phyloP scores from a whole-genome alignment of 2,329 filamentous ascomycete species.

The Colletotrichum tropicicola region DNA sequence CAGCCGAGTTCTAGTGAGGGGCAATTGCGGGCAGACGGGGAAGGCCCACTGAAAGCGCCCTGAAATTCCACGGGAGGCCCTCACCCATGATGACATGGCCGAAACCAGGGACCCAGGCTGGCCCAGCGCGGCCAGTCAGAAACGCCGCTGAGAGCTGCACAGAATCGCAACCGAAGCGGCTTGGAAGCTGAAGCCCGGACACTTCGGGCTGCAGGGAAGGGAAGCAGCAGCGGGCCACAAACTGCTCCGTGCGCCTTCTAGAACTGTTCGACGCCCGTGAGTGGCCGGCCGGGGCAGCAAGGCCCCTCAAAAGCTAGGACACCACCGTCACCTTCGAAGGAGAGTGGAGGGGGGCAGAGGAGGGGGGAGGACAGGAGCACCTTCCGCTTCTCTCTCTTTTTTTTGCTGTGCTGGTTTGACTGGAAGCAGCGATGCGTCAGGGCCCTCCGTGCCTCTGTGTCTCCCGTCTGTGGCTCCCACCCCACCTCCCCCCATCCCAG shows the following conservation, averaged over 20 bases:
- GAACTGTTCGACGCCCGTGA: slow-evolving; percentile 34
- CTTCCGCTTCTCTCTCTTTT: slow-evolving; percentile 5
- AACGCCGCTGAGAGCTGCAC: slow-evolving; percentile 21
- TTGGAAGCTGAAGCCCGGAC: slow-evolving; percentile 34
- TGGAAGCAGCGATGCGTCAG: slow-evolving; percentile 29
- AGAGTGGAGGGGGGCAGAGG: not conserved
- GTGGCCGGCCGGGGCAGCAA: slow-evolving; percentile 25
- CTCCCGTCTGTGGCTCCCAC: not conserved
- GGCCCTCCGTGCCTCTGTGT: slow-evolving; percentile 15
- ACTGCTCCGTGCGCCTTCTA: slow-evolving; percentile 33
- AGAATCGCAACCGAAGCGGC: slow-evolving; percentile 32
- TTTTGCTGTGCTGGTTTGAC: slow-evolving; percentile 15
- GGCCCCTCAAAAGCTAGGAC: slow-evolving; percentile 30
- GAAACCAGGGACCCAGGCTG: slow-evolving; percentile 28
- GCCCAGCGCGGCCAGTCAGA: slow-evolving; percentile 18
- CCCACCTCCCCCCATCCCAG: slow-evolving; percentile 25
- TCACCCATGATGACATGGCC: slow-evolving; percentile 29
- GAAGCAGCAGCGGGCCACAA: slow-evolving; percentile 4
- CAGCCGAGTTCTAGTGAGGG: slow-evolving; percentile 21
- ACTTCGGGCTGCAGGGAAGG: slow-evolving; percentile 29
- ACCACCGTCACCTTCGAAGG: slow-evolving; percentile 6
- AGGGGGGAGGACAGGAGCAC: slow-evolving; percentile 3
- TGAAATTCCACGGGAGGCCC: slow-evolving; percentile 28
- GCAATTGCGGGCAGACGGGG: slow-evolving; percentile 27
- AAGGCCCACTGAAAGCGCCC: slow-evolving; percentile 31